Evolutionary conservation across 2,329 filamentous ascomycete species (phyloP).

Genomic region (Myriosclerotinia curreyana): DNA sequence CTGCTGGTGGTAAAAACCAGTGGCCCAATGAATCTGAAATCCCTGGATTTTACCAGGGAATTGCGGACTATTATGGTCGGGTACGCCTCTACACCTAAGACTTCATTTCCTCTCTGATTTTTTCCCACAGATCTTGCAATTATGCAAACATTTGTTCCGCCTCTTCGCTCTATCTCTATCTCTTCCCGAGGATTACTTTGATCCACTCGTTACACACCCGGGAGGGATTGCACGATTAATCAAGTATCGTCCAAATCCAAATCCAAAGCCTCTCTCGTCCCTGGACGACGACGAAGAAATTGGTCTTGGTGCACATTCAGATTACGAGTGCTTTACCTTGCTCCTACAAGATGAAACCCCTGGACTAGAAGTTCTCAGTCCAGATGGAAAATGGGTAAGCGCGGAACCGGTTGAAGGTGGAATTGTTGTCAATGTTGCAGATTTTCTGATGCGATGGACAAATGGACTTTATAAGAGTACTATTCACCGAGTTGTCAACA

Average conservation of each 20-base stretch:
- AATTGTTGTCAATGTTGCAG: slow-evolving; percentile 52
- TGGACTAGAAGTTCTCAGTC: slow-evolving; percentile 52
- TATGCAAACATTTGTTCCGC: slow-evolving; percentile 42
- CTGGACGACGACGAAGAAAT: slow-evolving; percentile 35
- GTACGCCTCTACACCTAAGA: slow-evolving; percentile 20
- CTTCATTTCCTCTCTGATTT: not conserved
- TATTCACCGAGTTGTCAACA: slow-evolving; percentile 55
- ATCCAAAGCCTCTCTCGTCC: slow-evolving; percentile 33
- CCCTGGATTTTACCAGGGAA: slow-evolving; percentile 36
- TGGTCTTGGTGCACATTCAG: slow-evolving; percentile 50
- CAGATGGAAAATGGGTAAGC: slow-evolving; percentile 45
- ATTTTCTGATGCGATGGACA: slow-evolving; percentile 51
- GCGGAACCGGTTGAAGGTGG: slow-evolving; percentile 47
- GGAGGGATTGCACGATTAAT: slow-evolving; percentile 47
- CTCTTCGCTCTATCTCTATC: slow-evolving; percentile 43
- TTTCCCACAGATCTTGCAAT: slow-evolving; percentile 33
- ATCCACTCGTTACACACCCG: slow-evolving; percentile 44
- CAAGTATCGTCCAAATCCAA: slow-evolving; percentile 48
- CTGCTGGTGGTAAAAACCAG: slow-evolving; percentile 31
- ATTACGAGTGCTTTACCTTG: slow-evolving; percentile 56
- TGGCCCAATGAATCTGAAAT: slow-evolving; percentile 36
- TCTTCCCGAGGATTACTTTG: slow-evolving; percentile 45
- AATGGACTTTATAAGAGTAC: slow-evolving; percentile 52
- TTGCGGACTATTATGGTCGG: slow-evolving; percentile 36
- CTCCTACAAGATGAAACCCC: slow-evolving; percentile 51